Conservation (phyloP, 73 alveolate species). For the Symbiodinium pilosum region DNA sequence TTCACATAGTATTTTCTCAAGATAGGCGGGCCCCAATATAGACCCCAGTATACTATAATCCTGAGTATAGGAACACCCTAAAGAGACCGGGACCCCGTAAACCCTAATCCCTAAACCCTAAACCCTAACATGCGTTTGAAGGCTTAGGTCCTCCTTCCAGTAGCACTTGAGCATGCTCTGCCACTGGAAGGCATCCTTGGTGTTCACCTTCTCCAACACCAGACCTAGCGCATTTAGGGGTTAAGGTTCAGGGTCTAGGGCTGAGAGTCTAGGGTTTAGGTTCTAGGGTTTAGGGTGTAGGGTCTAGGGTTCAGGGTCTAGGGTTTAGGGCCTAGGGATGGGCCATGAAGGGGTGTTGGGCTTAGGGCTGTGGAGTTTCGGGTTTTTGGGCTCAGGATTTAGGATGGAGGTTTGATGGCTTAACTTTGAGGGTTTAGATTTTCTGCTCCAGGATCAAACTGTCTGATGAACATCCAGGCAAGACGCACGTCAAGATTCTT, state of each 20-base stretch:
- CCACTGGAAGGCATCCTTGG: conserved; percentile 99
- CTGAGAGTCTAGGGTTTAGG: neutral
- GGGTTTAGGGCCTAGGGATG: neutral
- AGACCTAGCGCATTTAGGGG: conserved; percentile 25
- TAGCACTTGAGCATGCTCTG: conserved; percentile 99
- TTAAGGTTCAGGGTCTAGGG: neutral
- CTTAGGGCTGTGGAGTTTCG: neutral
- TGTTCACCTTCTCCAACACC: conserved; percentile 97
- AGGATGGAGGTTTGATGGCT: neutral
- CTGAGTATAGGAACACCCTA: no score
- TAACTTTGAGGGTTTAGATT: neutral
- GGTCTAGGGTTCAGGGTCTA: neutral
- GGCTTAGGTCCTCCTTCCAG: conserved; percentile 96
- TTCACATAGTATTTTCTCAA: no score
- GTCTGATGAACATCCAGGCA: neutral
- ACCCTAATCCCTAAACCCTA: neutral
- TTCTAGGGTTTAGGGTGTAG: neutral
- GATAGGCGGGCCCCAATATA: no score
- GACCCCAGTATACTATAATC: no score
- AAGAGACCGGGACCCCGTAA: no score
- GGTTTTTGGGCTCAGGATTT: neutral
- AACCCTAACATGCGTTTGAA: neutral
- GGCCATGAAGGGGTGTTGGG: no score
- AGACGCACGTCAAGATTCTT: neutral
- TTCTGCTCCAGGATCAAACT: neutral